Conservation (phyloP, 2,329 filamentous ascomycete genomes). For the Cercospora brassicicola region DNA sequence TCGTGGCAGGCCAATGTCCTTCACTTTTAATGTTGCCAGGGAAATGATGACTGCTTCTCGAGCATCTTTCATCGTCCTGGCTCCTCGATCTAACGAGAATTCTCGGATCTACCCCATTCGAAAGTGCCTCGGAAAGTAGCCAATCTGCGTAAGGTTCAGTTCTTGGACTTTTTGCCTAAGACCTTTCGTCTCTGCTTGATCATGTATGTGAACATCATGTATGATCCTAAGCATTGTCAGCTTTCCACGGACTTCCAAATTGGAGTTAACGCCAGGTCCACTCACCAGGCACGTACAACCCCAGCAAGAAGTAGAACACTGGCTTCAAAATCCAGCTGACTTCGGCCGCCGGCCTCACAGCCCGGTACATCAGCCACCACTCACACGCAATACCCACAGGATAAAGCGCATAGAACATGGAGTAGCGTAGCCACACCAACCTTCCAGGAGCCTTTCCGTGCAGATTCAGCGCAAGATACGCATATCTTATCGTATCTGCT, state of each 20-base stretch:
- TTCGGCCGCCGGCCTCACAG: constrained; percentile 3
- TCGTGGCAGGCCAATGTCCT: not conserved
- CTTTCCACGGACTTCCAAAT: too few species aligned
- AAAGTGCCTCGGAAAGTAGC: not conserved
- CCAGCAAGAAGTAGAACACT: constrained; percentile 15
- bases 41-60: not conserved
- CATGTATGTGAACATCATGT: constrained; percentile 19
- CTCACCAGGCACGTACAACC: constrained; percentile 15
- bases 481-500: constrained; percentile 13
- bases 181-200: constrained; percentile 15
- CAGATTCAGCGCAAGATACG: constrained; percentile 11
- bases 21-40: not conserved
- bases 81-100: not conserved
- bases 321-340: constrained; percentile 1
- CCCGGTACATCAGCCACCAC: constrained; percentile 18
- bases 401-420: constrained; percentile 12
- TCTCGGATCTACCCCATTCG: not conserved
- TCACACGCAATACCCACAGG: constrained; percentile 15
- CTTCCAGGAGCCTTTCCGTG: constrained; percentile 8
- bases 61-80: not conserved
- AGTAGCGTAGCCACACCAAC: constrained; percentile 15
- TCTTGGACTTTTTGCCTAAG: not conserved
- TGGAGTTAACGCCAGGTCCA: not conserved
- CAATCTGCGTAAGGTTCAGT: not conserved
- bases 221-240: not conserved